Percentiles rank a stretch among this genome's conserved stretches.
Evolutionary conservation across 2,329 filamentous ascomycete genomes (phyloP).

Genomic region (Fonsecaea pedrosoi): DNA sequence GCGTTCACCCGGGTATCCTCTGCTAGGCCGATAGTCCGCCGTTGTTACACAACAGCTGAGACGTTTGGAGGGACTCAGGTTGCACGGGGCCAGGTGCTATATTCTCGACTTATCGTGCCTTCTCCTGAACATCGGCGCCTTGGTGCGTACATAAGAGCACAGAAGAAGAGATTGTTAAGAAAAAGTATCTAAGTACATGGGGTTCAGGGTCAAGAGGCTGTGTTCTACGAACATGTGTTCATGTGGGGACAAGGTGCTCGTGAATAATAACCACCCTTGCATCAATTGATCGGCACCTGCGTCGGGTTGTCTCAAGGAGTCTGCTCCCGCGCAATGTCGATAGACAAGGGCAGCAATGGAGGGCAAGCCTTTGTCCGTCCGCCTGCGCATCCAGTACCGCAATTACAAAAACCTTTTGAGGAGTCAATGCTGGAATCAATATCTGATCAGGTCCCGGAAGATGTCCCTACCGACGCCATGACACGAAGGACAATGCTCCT

Average conservation of each 20-base stretch:
- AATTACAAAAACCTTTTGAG: slow-evolving; percentile 54
- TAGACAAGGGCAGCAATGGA: slow-evolving; percentile 27
- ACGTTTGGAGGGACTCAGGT: slow-evolving; percentile 8
- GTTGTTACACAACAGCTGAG: slow-evolving; percentile 12
- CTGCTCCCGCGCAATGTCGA: slow-evolving; percentile 27
- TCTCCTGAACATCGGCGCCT: background rate
- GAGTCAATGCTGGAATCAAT: slow-evolving; percentile 53
- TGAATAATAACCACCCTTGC: slow-evolving; percentile 6
- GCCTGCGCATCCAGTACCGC: slow-evolving; percentile 50
- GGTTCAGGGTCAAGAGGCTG: background rate
- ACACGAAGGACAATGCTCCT: slow-evolving; percentile 70
- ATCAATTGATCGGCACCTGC: slow-evolving; percentile 17
- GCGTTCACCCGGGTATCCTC: background rate
- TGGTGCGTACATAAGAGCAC: background rate
- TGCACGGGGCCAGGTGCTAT: background rate
- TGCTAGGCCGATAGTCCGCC: background rate
- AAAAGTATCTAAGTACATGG: background rate
- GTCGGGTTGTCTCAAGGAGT: background rate
- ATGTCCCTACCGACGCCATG: slow-evolving; percentile 49
- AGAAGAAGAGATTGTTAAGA: background rate
- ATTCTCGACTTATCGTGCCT: background rate
- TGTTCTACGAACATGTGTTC: slow-evolving; percentile 13
- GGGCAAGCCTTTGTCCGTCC: slow-evolving; percentile 33
- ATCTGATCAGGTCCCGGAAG: slow-evolving; percentile 40
- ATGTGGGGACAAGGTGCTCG: slow-evolving; percentile 8